Percentiles rank a stretch among this genome's conserved stretches.
phyloP scores from a whole-genome alignment of 2,329 filamentous ascomycete species.

The Fusarium chaquense region DNA sequence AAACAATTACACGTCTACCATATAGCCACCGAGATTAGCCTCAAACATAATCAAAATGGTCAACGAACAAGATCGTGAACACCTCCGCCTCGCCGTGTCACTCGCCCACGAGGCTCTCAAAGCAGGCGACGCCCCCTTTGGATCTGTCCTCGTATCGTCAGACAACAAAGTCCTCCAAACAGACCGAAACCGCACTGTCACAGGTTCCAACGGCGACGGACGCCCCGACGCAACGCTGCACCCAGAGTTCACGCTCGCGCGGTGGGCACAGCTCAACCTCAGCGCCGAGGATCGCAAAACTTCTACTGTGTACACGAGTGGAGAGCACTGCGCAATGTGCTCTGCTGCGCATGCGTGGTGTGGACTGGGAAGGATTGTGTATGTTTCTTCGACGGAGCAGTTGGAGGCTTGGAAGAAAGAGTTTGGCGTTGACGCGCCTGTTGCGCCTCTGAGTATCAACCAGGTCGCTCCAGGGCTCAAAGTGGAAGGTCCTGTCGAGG shows the following conservation, averaged over 20 bases:
- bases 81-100: conserved; percentile 42
- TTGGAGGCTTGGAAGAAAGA: conserved; percentile 48
- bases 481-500: conserved; percentile 50
- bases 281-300: conserved; percentile 55
- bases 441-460: conserved; percentile 48
- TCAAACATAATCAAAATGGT: conserved; percentile 9
- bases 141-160: conserved; percentile 52
- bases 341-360: conserved; percentile 52
- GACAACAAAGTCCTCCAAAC: conserved; percentile 46
- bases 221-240: conserved; percentile 52
- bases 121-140: conserved; percentile 54
- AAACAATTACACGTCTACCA: too few species aligned
- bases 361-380: conserved; percentile 53
- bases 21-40: not conserved
- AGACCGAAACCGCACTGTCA: conserved; percentile 53
- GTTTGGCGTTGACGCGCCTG: conserved; percentile 38
- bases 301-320: conserved; percentile 53
- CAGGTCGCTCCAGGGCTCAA: conserved; percentile 48
- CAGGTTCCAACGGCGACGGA: conserved; percentile 44
- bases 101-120: conserved; percentile 54
- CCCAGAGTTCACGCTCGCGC: conserved; percentile 54
- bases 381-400: conserved; percentile 49
- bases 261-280: conserved; percentile 53
- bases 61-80: conserved; percentile 23
- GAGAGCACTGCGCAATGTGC: conserved; percentile 56